Percentiles rank a stretch among this genome's conserved stretches.
Evolutionary conservation across 352 stramenopile species (phyloP).

Genomic region (Phytophthora melonis): DNA sequence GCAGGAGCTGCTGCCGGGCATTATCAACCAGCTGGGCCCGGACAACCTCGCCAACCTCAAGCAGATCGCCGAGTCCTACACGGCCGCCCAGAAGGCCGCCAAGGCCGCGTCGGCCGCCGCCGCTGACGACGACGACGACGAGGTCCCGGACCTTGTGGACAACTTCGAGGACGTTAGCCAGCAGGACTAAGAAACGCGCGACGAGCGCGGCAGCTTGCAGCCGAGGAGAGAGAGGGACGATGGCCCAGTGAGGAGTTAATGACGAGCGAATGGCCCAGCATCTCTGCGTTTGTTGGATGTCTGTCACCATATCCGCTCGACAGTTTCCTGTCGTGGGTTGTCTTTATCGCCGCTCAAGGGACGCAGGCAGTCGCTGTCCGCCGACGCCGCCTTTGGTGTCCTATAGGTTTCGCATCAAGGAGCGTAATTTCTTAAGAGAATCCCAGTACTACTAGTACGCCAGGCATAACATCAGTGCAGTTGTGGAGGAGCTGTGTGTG

Average conservation of each 20-base stretch:
- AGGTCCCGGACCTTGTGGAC: constrained; percentile 98
- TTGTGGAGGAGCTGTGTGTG: constrained; percentile 22
- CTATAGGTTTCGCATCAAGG: constrained; percentile 57
- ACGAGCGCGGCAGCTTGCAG: constrained; percentile 21
- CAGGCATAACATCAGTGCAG: constrained; percentile 54
- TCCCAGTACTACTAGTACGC: constrained; percentile 72
- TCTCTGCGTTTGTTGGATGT: constrained; percentile 11
- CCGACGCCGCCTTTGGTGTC: constrained; percentile 35
- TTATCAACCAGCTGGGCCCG: constrained; percentile 98
- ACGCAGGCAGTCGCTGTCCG: constrained; percentile 15
- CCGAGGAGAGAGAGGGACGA: neutral
- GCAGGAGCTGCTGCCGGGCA: constrained; percentile 97
- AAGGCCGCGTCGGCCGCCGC: constrained; percentile 70
- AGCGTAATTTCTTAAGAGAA: constrained; percentile 59
- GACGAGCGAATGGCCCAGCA: constrained; percentile 1
- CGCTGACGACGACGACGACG: constrained; percentile 92
- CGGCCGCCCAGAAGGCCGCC: constrained; percentile 77
- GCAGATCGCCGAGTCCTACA: constrained; percentile 93
- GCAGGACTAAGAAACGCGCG: constrained; percentile 75
- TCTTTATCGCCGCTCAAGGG: constrained; percentile 7
- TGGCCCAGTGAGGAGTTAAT: neutral
- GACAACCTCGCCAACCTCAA: constrained; percentile 97
- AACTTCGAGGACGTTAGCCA: constrained; percentile 98
- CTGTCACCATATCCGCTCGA: neutral
- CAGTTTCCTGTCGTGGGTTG: constrained; percentile 6